Evolutionary conservation across 352 stramenopile species (phyloP).

Genomic region (Phytophthora chlamydospora): DNA sequence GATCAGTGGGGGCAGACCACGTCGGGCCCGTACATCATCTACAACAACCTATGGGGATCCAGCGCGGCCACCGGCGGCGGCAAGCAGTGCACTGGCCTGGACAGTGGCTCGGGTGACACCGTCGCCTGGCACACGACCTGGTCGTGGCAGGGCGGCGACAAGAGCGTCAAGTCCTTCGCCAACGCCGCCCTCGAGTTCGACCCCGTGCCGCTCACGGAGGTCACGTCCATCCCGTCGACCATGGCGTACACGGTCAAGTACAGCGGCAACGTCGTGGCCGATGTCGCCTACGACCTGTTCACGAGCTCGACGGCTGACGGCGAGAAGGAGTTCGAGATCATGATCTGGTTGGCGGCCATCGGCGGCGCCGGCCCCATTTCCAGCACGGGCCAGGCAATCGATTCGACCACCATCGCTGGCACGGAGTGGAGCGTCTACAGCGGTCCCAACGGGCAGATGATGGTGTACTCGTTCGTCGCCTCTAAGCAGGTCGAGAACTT

Average conservation of each 20-base stretch:
- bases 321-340: slow-evolving; percentile 53
- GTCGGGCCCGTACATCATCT: slow-evolving; percentile 50
- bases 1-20: slow-evolving; percentile 46
- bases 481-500: slow-evolving; percentile 32
- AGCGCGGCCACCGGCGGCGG: slow-evolving; percentile 23
- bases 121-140: slow-evolving; percentile 50
- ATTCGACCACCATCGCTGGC: slow-evolving; percentile 34
- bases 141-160: slow-evolving; percentile 40
- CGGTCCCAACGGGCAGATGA: slow-evolving; percentile 41
- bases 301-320: slow-evolving; percentile 38
- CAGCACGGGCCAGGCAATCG: slow-evolving; percentile 39
- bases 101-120: slow-evolving; percentile 35
- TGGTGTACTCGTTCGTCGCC: slow-evolving; percentile 56
- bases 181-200: slow-evolving; percentile 51
- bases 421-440: slow-evolving; percentile 39
- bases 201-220: slow-evolving; percentile 34
- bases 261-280: slow-evolving; percentile 36
- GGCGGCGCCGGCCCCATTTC: slow-evolving; percentile 44
- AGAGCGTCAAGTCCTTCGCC: slow-evolving; percentile 52
- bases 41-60: slow-evolving; percentile 55
- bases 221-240: slow-evolving; percentile 49
- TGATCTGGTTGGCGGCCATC: slow-evolving; percentile 50
- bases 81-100: slow-evolving; percentile 51
- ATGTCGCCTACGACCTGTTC: slow-evolving; percentile 52
- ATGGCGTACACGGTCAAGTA: slow-evolving; percentile 49